Percentiles rank a stretch among this genome's conserved stretches.
These are phyloP conservation scores for Ceratocystis papillata DNA, from an alignment of 2,329 filamentous ascomycete species.

Conservation along the genomic window DNA sequence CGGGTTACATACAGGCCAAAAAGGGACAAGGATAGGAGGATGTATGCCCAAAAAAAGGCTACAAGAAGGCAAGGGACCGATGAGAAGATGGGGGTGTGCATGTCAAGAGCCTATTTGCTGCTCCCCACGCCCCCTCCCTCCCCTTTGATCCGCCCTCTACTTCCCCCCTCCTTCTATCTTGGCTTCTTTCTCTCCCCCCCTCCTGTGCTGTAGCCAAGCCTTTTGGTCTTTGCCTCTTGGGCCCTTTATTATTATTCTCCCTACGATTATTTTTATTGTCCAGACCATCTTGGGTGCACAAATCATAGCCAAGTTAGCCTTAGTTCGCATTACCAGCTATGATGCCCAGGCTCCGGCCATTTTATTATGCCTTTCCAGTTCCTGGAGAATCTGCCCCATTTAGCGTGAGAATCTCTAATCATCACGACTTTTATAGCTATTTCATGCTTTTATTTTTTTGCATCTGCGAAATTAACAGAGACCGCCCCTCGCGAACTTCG, in stretches of 20 bases:
- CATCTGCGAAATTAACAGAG: neutral
- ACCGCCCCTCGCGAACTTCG: neutral
- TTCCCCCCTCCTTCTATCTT: constrained; percentile 1
- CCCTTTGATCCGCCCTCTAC: neutral
- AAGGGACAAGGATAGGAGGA: constrained; percentile 11
- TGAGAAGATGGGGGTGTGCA: neutral
- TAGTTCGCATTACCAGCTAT: neutral
- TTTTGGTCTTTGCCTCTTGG: neutral
- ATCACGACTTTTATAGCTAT: too few relatives aligned
- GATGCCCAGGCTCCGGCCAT: neutral
- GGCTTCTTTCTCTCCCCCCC: constrained; percentile 8
- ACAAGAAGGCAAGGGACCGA: constrained; percentile 10
- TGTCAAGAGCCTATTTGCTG: neutral
- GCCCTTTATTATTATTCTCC: neutral
- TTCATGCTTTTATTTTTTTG: too few relatives aligned
- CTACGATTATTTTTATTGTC: neutral
- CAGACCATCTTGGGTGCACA: neutral
- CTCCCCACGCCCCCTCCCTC: neutral
- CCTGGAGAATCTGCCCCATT: too few relatives aligned
- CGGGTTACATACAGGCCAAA: constrained; percentile 10
- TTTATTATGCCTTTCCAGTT: neutral
- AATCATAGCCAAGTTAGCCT: constrained; percentile 1
- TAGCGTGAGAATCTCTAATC: neutral
- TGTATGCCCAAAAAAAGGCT: constrained; percentile 2
- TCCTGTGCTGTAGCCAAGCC: neutral